Base-by-base conservation (phyloP, 495 filamentous ascomycete genomes). In the Trypethelium eluteriae region DNA sequence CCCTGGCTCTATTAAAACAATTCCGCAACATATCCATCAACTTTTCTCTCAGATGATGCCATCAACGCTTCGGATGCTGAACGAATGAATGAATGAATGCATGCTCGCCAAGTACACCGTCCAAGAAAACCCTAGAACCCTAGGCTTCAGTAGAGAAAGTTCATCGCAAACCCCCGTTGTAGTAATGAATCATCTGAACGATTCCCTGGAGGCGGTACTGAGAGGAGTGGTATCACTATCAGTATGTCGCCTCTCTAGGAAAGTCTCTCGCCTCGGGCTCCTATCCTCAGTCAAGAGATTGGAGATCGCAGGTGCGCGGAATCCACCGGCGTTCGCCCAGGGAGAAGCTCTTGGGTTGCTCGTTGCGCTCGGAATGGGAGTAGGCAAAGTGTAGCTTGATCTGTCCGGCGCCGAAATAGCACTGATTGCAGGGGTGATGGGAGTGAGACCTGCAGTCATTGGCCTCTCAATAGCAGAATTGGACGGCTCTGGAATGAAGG, bases 361-460 rank as follows among this genome's bases (percentile, higher is more conserved):
- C 11, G 25, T 36, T 36, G 53, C 53, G 18, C 53, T 59, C 36
- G 53, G 68, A 32, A 69, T 67, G 2, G 71, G 73, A 66, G 72
- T 70, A 11, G 73, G 73, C 14, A 75, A 66, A 4, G 69, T 62
- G 39, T 69, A 75, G 16, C 63, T 67, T 64, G 70, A 62, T 11
- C 73, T 65, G n/a, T 75, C 73, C 7, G 73, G 73, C 39, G 68
- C 71, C 1, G 68, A 70, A n/a, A 72, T 65, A 14, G 73, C 71
- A 56, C 53, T 59, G 34, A 61, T 39, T 0, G 49, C 67, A 63
- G 41, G 61, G 64, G 36, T 69, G 34, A 63, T 39, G n/a, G 62
- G 62, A 32, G 62, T 63, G 4, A 41, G n/a, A 18, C 38, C 62
- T 39, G 62, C 25, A 3, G 62, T 39, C 4, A 41, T 10, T 63